Evolutionary conservation across 1,284 basidiomycete genomes (phyloP), one percentile per base, ranked within the genome.

Genomic region (Sparassis latifolia): DNA sequence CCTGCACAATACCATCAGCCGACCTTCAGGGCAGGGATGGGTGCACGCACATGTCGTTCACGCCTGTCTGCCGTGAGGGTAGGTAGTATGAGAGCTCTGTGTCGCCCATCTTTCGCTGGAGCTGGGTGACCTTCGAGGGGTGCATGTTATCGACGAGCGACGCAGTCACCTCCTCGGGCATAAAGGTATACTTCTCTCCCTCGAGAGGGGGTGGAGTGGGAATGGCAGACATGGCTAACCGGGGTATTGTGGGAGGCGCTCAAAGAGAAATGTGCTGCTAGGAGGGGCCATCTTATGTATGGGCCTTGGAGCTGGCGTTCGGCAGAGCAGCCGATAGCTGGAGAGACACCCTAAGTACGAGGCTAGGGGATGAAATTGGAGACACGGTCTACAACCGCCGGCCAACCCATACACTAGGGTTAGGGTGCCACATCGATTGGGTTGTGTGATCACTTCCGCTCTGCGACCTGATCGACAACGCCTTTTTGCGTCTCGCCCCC

Each of bases 11-110:
- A 43, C n/a, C 30, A 20, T 28, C 10, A 45, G 7, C 12, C 20
- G 3, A 30, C 42, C 30, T 30, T 42, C 28, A 51, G 40, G 40
- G 45, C 27, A 20, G 20, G 20, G 20, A 20, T 20, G 20, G 28
- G 29, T 30, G 42, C 38, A 62, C 76, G 52, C 61, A 89, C 89
- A 91, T 90, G 65, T 92, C 89, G 59, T 91, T 91, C 30, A 90
- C 88, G 10, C 89, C 89, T 52, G 72, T 77, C 45, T 79, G 79
- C 27, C 87, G 75, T 3, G 82, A 81, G 2, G 86, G 87, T 7
- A 89, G 72, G 61, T 78, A 90, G 64, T 89, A 90, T 2, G 84
- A 86, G 3, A 75, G 62, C 63, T 87, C 84, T 7, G 77, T 84
- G 52, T 85, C 76, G 5, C 84, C 82, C 56, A 87, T 69, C 53